Conservation (phyloP, 371 early-diverging fungal genomes). For the Aphelidium insulamus region DNA sequence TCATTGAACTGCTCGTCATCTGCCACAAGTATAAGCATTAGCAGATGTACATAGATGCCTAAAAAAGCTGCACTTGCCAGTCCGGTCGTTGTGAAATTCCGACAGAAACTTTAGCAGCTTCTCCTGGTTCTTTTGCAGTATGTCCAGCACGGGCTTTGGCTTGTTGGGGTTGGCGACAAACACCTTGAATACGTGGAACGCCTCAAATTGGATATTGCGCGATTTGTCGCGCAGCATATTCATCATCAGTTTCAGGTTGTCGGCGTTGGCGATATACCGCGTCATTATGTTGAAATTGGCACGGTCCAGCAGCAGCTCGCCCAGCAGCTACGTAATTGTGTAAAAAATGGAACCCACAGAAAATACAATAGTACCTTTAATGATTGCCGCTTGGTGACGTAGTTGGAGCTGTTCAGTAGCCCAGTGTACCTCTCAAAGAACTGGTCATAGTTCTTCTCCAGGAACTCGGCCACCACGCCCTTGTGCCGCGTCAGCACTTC, state of each 20-base stretch:
- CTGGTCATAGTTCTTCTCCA: slow-evolving; percentile 71
- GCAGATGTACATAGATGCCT: background rate
- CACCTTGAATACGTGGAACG: slow-evolving; percentile 95
- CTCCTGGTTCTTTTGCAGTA: slow-evolving; percentile 75
- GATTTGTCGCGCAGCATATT: slow-evolving; percentile 76
- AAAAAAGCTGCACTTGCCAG: slow-evolving; percentile 29
- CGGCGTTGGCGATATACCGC: slow-evolving; percentile 68
- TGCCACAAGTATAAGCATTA: slow-evolving; percentile 6
- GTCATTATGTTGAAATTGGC: slow-evolving; percentile 89
- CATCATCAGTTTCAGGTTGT: slow-evolving; percentile 93
- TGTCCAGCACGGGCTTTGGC: slow-evolving; percentile 69
- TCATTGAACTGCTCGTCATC: slow-evolving; percentile 96
- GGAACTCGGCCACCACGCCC: slow-evolving; percentile 62
- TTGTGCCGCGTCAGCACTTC: slow-evolving; percentile 90
- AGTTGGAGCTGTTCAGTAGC: slow-evolving; percentile 70
- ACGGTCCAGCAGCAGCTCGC: slow-evolving; percentile 87
- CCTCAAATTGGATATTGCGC: slow-evolving; percentile 94
- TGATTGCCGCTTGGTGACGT: slow-evolving; percentile 91
- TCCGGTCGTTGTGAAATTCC: slow-evolving; percentile 81
- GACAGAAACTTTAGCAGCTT: slow-evolving; percentile 61
- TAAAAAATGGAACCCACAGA: background rate
- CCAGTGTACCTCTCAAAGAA: slow-evolving; percentile 75
- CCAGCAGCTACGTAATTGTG: slow-evolving; percentile 44
- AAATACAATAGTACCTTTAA: slow-evolving; percentile 45
- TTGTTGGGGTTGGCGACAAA: slow-evolving; percentile 97